These are phyloP conservation scores for Ceratobasidium sp. DNA, from an alignment of 1,284 basidiomycete genomes.

Conservation along the genomic window DNA sequence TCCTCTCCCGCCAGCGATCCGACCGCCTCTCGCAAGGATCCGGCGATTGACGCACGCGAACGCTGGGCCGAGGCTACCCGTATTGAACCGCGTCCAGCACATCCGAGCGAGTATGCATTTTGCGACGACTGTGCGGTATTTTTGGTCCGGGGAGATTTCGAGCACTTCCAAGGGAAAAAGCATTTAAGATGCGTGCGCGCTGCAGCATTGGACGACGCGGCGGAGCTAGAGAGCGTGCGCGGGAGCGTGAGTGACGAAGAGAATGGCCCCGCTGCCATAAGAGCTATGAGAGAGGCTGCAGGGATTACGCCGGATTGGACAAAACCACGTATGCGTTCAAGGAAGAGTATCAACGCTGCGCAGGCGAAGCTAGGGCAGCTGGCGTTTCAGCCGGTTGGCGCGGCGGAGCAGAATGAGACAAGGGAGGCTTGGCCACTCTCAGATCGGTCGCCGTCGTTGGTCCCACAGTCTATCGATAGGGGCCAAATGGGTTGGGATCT, in stretches of 20 bases:
- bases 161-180: constrained; percentile 42
- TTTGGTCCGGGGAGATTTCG: constrained; percentile 16
- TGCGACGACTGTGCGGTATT: constrained; percentile 36
- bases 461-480: neutral
- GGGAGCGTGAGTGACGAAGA: constrained; percentile 43
- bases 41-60: constrained; percentile 24
- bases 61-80: constrained; percentile 35
- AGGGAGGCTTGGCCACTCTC: neutral
- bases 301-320: constrained; percentile 17
- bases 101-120: constrained; percentile 41
- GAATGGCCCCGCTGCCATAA: constrained; percentile 20
- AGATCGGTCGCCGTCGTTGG: neutral
- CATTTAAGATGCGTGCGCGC: constrained; percentile 31
- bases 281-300: neutral
- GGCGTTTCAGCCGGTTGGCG: constrained; percentile 4
- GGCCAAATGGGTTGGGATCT: neutral
- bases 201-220: constrained; percentile 24
- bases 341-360: neutral
- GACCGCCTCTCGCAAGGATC: too few species aligned
- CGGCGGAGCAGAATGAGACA: neutral
- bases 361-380: constrained; percentile 19
- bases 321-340: neutral
- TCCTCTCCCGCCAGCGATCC: neutral
- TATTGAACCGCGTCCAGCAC: constrained; percentile 28
- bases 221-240: constrained; percentile 42